phyloP scores from a whole-genome alignment of 1,139 yeast species.

The Meyerozyma sp. region DNA sequence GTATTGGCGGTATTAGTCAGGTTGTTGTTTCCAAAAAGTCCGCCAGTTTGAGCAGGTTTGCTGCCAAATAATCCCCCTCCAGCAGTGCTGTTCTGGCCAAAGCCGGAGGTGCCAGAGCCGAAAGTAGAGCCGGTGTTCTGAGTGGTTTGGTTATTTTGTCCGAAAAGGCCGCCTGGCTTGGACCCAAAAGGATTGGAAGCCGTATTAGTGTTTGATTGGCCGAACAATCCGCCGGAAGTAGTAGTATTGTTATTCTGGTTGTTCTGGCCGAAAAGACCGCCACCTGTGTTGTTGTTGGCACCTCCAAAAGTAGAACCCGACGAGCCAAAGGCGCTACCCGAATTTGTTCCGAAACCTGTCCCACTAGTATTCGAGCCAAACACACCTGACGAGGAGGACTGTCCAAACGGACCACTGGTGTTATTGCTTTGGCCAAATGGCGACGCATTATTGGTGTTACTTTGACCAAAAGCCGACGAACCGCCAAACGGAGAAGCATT shows the following conservation, averaged over 20 bases:
- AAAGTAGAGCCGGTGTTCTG: neutral
- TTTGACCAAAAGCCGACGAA: constrained; percentile 17
- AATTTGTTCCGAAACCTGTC: constrained; percentile 9
- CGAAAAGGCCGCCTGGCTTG: constrained; percentile 9
- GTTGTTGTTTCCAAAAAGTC: constrained; percentile 28
- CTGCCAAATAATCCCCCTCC: constrained; percentile 19
- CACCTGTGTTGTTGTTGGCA: constrained; percentile 9
- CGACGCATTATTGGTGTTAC: constrained; percentile 19
- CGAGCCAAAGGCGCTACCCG: constrained; percentile 6
- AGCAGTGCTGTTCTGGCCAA: neutral
- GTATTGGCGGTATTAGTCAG: constrained; percentile 5
- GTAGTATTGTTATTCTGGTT: constrained; percentile 2
- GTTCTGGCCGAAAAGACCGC: constrained; percentile 14
- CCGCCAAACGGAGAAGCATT: constrained; percentile 8
- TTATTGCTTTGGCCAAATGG: constrained; percentile 20
- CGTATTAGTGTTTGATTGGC: constrained; percentile 6
- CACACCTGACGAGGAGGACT: constrained; percentile 9
- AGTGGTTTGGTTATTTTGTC: constrained; percentile 2
- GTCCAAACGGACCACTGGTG: constrained; percentile 8
- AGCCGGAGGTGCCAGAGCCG: neutral
- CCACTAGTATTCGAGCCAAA: constrained; percentile 7
- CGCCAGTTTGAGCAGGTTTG: constrained; percentile 18
- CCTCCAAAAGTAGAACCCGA: constrained; percentile 7
- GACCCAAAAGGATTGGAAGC: neutral
- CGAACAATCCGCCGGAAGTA: constrained; percentile 17